These are phyloP conservation scores for Penicillium cinerascens DNA, from an alignment of 495 filamentous ascomycete species.

Conservation along the genomic window DNA sequence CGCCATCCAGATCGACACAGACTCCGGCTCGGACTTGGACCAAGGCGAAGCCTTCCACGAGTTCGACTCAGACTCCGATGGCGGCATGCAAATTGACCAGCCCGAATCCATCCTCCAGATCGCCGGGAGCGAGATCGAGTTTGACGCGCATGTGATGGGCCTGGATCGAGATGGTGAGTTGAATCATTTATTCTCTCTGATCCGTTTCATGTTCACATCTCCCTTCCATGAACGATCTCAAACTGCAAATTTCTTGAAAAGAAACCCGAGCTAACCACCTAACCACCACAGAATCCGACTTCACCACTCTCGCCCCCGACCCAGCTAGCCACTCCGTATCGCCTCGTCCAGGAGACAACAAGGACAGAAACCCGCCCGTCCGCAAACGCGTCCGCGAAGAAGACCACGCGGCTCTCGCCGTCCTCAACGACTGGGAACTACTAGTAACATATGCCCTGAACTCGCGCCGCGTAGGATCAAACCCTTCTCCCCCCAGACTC, in stretches of 20 bases:
- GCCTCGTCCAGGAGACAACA: neutral
- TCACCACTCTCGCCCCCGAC: neutral
- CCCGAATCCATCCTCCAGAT: neutral
- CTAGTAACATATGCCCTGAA: constrained; percentile 34
- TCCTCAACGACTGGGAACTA: constrained; percentile 35
- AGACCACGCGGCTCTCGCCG: constrained; percentile 33
- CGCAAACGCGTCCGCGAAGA: constrained; percentile 32
- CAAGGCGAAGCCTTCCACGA: neutral
- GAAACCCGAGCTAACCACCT: neutral
- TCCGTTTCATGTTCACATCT: neutral
- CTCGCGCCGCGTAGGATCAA: constrained; percentile 31
- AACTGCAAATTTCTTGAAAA: neutral
- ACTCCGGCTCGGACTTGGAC: constrained; percentile 4
- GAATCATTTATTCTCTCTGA: neutral
- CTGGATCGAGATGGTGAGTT: constrained; percentile 4
- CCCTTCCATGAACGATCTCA: neutral
- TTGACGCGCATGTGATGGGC: neutral
- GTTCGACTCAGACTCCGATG: constrained; percentile 15
- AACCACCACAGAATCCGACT: constrained; percentile 3
- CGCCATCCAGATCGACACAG: constrained; percentile 4
- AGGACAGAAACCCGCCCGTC: neutral
- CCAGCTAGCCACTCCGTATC: constrained; percentile 1
- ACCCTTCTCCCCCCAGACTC: neutral
- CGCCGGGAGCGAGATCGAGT: constrained; percentile 4
- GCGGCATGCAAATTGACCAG: constrained; percentile 19